Conservation (phyloP, 371 early-diverging fungal genomes). For the Gilbertella persicaria region DNA sequence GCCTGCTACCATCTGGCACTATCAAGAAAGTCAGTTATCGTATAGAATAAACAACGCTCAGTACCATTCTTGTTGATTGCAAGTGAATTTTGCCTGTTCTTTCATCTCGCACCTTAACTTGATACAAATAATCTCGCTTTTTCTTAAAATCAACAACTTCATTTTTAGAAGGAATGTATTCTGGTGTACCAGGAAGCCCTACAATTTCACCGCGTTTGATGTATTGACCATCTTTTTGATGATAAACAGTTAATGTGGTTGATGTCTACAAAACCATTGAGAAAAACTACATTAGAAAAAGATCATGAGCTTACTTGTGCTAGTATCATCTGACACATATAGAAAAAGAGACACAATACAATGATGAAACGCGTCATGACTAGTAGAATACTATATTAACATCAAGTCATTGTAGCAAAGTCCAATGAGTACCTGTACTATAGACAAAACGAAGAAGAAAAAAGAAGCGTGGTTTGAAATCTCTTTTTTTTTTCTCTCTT, state of each 20-base stretch:
- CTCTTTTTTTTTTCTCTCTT: neutral
- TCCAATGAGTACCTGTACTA: too few relatives aligned
- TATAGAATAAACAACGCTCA: too few relatives aligned
- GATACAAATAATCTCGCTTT: conserved; percentile 17
- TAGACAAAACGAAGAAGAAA: neutral
- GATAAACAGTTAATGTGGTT: conserved; percentile 18
- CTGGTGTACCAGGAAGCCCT: conserved; percentile 19
- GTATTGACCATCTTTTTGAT: conserved; percentile 25
- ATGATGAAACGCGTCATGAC: conserved; percentile 9
- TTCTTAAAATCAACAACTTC: conserved; percentile 22
- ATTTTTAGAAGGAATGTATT: conserved; percentile 21
- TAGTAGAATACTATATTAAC: neutral
- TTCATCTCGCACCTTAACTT: conserved; percentile 33
- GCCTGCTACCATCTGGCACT: conserved; percentile 36
- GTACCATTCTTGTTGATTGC: conserved; percentile 27
- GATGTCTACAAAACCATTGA: neutral
- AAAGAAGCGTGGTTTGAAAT: neutral
- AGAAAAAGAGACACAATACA: neutral
- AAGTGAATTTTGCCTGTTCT: conserved; percentile 19
- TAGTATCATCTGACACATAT: neutral
- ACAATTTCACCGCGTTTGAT: conserved; percentile 35
- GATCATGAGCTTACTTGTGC: conserved; percentile 9
- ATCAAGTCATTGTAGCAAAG: too few relatives aligned
- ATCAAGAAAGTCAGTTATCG: neutral
- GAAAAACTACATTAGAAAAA: too few relatives aligned